phyloP scores from a whole-genome alignment of 441 rosid species.

The Mallotus japonicus region DNA sequence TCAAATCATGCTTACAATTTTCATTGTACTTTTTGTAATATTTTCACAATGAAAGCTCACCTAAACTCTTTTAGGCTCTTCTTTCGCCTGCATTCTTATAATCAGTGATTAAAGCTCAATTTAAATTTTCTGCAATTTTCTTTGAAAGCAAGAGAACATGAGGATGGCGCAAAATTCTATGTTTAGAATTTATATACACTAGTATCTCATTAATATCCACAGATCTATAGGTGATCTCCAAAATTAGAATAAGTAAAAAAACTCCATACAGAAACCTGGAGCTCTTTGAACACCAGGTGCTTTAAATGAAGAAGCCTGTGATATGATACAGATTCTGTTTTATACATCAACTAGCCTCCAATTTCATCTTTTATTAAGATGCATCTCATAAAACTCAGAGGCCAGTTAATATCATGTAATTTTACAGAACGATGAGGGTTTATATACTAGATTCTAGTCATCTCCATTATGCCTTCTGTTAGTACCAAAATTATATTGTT shows the following conservation, averaged over 20 bases:
- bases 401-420: background rate
- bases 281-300: constrained; percentile 10
- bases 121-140: background rate
- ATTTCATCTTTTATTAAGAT: background rate
- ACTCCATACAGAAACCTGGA: background rate
- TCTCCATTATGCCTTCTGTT: background rate
- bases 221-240: background rate
- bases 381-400: background rate
- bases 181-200: too few relatives aligned
- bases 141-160: background rate
- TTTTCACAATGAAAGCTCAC: background rate
- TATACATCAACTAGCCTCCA: background rate
- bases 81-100: background rate
- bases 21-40: background rate
- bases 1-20: background rate
- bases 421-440: background rate
- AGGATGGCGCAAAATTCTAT: too few relatives aligned
- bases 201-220: background rate
- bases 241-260: too few relatives aligned
- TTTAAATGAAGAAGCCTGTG: background rate
- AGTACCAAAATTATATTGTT: constrained; percentile 9
- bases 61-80: background rate
- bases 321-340: background rate
- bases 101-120: background rate
- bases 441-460: background rate